phyloP scores from a whole-genome alignment of 2,329 filamentous ascomycete species.

The Fusarium oligoseptatum region DNA sequence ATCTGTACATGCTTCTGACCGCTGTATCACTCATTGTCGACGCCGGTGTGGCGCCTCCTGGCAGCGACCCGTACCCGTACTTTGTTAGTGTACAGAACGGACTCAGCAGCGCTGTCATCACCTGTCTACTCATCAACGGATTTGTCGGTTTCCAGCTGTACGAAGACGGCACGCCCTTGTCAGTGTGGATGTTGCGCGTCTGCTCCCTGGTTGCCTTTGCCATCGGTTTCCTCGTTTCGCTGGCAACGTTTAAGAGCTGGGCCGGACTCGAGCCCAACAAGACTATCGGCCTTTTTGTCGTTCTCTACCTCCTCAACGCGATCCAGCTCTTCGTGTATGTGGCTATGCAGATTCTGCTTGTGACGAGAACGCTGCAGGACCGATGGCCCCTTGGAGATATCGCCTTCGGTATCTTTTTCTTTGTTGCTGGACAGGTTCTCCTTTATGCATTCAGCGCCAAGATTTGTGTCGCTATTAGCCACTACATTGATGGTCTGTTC shows the following conservation, averaged over 20 bases:
- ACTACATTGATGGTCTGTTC: slow-evolving; percentile 95
- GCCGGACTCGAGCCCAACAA: slow-evolving; percentile 87
- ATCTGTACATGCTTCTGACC: slow-evolving; percentile 92
- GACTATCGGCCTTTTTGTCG: slow-evolving; percentile 89
- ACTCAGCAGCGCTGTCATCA: slow-evolving; percentile 85
- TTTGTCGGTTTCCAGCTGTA: slow-evolving; percentile 99
- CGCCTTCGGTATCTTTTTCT: slow-evolving; percentile 89
- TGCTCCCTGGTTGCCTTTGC: slow-evolving; percentile 85
- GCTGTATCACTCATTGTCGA: slow-evolving; percentile 92
- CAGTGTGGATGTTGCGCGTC: slow-evolving; percentile 90
- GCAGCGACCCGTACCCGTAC: slow-evolving; percentile 85
- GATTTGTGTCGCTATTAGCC: slow-evolving; percentile 86
- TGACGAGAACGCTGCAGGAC: slow-evolving; percentile 90
- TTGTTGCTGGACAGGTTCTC: slow-evolving; percentile 91
- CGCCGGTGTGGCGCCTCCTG: slow-evolving; percentile 89
- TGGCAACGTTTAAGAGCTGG: slow-evolving; percentile 94
- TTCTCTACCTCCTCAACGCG: slow-evolving; percentile 91
- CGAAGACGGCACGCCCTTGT: slow-evolving; percentile 93
- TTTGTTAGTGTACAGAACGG: slow-evolving; percentile 91
- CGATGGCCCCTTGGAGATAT: slow-evolving; percentile 97
- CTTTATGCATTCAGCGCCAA: slow-evolving; percentile 89
- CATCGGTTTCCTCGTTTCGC: slow-evolving; percentile 86
- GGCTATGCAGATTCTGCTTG: slow-evolving; percentile 87
- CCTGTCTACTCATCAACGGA: slow-evolving; percentile 93
- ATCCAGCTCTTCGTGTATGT: slow-evolving; percentile 89